Evolutionary conservation across 805 yeast genomes (phyloP).

Genomic region (Brettanomyces naardenensis): DNA sequence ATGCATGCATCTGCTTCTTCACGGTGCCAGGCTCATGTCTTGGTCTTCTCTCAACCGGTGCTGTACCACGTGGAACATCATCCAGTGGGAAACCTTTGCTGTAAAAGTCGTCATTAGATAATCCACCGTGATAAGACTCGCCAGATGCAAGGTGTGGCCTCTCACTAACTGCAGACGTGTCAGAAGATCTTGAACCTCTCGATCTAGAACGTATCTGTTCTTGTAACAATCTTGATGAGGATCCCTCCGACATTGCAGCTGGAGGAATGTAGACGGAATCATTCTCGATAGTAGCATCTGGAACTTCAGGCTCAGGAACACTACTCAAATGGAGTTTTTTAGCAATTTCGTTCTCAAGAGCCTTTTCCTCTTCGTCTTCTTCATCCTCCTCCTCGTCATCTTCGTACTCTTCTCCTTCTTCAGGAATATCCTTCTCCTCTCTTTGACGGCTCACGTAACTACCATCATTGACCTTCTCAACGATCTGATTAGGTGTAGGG

Average conservation of each 20-base stretch:
- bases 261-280: conserved; percentile 34
- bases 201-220: conserved; percentile 18
- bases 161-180: conserved; percentile 12
- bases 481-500: conserved; percentile 24
- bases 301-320: conserved; percentile 19
- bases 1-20: conserved; percentile 16
- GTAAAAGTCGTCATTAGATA: conserved; percentile 31
- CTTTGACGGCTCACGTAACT: conserved; percentile 8
- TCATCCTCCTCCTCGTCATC: conserved; percentile 10
- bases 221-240: conserved; percentile 23
- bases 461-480: conserved; percentile 26
- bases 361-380: conserved; percentile 9
- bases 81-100: conserved; percentile 25
- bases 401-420: conserved; percentile 7
- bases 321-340: conserved; percentile 5
- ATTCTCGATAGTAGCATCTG: conserved; percentile 28
- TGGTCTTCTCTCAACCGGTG: conserved; percentile 29
- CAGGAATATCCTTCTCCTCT: conserved; percentile 4
- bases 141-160: conserved; percentile 71
- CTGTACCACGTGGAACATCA: conserved; percentile 27
- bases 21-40: conserved; percentile 29
- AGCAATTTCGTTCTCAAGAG: conserved; percentile 6
- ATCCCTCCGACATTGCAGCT: conserved; percentile 38
- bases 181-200: neutral
- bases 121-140: conserved; percentile 61